Evolutionary conservation across 2,329 filamentous ascomycete species (phyloP).

Genomic region (Ilyonectria sp.): DNA sequence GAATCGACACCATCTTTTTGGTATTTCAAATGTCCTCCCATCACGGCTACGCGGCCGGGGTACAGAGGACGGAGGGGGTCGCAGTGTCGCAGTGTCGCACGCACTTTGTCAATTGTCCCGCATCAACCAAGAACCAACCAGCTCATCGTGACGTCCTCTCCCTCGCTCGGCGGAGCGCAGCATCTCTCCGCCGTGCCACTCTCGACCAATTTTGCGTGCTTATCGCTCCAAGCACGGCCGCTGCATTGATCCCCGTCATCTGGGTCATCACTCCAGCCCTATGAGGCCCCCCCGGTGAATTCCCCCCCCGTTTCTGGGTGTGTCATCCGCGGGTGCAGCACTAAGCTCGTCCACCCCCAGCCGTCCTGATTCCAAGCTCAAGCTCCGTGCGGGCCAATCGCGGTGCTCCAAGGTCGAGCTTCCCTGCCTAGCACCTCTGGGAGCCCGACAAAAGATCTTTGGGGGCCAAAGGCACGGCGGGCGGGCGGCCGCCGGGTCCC

Average conservation of each 20-base stretch:
- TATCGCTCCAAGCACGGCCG: slow-evolving; percentile 25
- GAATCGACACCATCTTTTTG: background rate
- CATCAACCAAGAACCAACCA: slow-evolving; percentile 17
- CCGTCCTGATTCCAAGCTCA: background rate
- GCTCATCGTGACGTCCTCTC: slow-evolving; percentile 1
- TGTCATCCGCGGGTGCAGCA: slow-evolving; percentile 1
- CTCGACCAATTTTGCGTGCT: slow-evolving; percentile 25
- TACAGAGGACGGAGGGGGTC: background rate
- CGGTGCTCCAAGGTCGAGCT: background rate
- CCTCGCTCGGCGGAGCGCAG: background rate
- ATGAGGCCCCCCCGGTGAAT: slow-evolving; percentile 22
- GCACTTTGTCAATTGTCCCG: slow-evolving; percentile 7
- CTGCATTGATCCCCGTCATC: slow-evolving; percentile 23
- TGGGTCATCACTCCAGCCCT: slow-evolving; percentile 21
- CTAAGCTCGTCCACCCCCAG: background rate
- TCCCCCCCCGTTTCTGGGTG: slow-evolving; percentile 8
- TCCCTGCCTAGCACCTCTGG: background rate
- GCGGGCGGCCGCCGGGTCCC: slow-evolving; percentile 26
- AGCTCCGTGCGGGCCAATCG: slow-evolving; percentile 10
- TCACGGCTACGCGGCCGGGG: slow-evolving; percentile 4
- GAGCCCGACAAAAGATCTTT: slow-evolving; percentile 31
- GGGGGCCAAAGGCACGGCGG: slow-evolving; percentile 12
- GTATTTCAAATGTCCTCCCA: background rate
- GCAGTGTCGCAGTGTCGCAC: background rate
- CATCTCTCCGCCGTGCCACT: background rate